Evolutionary conservation across 2,329 filamentous ascomycete genomes (phyloP), one percentile per base, ranked within the genome.

Genomic region (Seiridium cupressi): DNA sequence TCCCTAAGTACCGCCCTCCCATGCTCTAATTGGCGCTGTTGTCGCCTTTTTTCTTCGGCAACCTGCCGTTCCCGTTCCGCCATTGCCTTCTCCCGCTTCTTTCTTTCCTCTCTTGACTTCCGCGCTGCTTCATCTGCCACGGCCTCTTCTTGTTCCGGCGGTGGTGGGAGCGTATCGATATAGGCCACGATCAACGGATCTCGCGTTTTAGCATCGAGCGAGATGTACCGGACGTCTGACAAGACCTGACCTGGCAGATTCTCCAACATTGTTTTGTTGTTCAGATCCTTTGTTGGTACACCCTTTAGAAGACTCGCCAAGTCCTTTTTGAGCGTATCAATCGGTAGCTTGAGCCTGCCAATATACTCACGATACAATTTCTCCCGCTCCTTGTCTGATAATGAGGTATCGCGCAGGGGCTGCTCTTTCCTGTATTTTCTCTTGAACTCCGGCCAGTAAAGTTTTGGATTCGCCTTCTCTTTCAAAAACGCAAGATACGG

Each of bases 361-460:
- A 92, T 80, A 68, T 92, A 86, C 60, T 95, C 91, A 59, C 91
- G 84, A 71, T 94, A 96, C 57, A 86, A 80, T 75, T 90, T 93
- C 71, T 96, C 92, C 40, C 89, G 84, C 57, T 94, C 91, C 72
- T 89, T 92, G 69, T 94, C 92, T 40, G 80, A 77, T 32, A 93
- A 79, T 55, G 81, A 84, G 36, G 85, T 79, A 61, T 94, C 90
- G 62, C 89, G 90, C 90, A 99, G 93, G 57, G 88, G 84, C 0
- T 84, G 75, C 64, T 96, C 93, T 65, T 90, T 93, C 65, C 89
- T 90, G 75, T 87, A 95, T 72, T 97, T 99, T 40, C 95, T 84
- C 68, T 91, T 92, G 76, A 99, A 99, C 72, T 99, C 95, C 0
- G 92, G 89, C 95, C 95, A 99, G 80, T 96, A 99, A 1, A 99